phyloP scores from a whole-genome alignment of 176 grass and related monocot species.

The Oryza glaberrima region DNA sequence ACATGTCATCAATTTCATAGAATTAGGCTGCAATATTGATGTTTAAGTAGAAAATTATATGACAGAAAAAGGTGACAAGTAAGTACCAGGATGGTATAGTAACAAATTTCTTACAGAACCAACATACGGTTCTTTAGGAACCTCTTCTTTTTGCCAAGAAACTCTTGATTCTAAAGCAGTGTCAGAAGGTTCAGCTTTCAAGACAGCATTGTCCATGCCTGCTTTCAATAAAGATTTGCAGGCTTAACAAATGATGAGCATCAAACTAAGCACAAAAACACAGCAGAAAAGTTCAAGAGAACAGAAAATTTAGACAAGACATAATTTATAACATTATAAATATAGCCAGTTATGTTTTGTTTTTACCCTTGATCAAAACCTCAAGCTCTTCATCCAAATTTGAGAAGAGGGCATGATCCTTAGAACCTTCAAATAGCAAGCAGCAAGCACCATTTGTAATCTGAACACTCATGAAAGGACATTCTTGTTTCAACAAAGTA shows the following conservation, averaged over 20 bases:
- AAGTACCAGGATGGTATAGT: conserved; percentile 68
- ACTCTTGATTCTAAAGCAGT: conserved; percentile 37
- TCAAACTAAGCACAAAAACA: not conserved
- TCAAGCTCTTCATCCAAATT: conserved; percentile 51
- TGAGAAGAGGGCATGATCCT: conserved; percentile 39
- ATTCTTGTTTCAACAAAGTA: conserved; percentile 48
- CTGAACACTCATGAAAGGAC: conserved; percentile 61
- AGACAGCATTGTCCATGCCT: conserved; percentile 43
- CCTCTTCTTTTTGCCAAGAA: conserved; percentile 58
- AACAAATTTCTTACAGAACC: conserved; percentile 71
- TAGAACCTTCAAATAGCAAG: conserved; percentile 75
- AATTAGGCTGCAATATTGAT: conserved; percentile 27
- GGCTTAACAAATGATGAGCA: not conserved
- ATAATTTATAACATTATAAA: conserved; percentile 5
- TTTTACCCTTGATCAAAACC: conserved; percentile 58
- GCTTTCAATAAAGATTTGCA: conserved; percentile 41
- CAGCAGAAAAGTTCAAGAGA: not conserved
- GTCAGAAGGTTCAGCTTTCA: conserved; percentile 37
- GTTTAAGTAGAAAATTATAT: conserved; percentile 28
- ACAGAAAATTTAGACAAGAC: conserved; percentile 6
- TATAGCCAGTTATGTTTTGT: conserved; percentile 5
- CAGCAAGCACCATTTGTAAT: conserved; percentile 69
- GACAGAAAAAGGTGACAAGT: conserved; percentile 12
- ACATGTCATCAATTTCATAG: conserved; percentile 28
- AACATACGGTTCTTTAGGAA: conserved; percentile 57